Percentiles rank a stretch among this genome's conserved stretches.
Evolutionary conservation across 495 filamentous ascomycete species (phyloP).

Genomic region (Xylaria grammica): DNA sequence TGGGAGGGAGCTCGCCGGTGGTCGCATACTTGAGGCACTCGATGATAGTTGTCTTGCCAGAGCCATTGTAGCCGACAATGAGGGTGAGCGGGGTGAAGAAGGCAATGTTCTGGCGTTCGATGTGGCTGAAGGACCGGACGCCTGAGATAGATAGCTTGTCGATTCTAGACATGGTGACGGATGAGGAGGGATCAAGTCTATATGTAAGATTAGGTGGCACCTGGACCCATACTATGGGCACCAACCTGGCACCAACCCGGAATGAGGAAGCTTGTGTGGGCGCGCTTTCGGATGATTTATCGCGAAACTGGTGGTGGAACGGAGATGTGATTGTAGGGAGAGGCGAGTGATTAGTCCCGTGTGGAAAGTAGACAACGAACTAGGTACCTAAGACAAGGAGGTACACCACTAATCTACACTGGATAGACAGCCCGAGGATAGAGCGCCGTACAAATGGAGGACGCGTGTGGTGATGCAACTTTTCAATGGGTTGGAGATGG

Average conservation of each 20-base stretch:
- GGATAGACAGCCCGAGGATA: too few species aligned
- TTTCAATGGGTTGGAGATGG: slow-evolving; percentile 1
- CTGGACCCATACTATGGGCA: slow-evolving; percentile 5
- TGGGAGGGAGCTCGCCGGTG: slow-evolving; percentile 90
- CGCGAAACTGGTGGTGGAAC: background rate
- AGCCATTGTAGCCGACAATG: slow-evolving; percentile 96
- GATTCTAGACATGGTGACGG: slow-evolving; percentile 68
- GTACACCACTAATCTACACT: too few species aligned
- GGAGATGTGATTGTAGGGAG: background rate
- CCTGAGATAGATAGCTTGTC: slow-evolving; percentile 88
- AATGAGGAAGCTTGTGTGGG: too few species aligned
- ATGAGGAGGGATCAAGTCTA: background rate
- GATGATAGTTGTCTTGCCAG: slow-evolving; percentile 99
- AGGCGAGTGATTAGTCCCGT: background rate
- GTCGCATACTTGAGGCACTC: slow-evolving; percentile 99
- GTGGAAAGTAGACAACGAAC: too few species aligned
- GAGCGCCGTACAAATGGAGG: background rate
- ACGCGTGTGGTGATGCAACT: slow-evolving; percentile 14
- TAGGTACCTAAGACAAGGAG: too few species aligned
- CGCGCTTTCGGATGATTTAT: background rate
- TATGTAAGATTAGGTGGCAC: background rate
- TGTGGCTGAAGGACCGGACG: slow-evolving; percentile 89
- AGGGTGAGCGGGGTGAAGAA: slow-evolving; percentile 91
- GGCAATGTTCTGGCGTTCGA: slow-evolving; percentile 76
- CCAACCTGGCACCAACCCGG: too few species aligned